Evolutionary conservation across 2,329 filamentous ascomycete genomes (phyloP), one percentile per base, ranked within the genome.

Genomic region (Penicillium rolfsii): DNA sequence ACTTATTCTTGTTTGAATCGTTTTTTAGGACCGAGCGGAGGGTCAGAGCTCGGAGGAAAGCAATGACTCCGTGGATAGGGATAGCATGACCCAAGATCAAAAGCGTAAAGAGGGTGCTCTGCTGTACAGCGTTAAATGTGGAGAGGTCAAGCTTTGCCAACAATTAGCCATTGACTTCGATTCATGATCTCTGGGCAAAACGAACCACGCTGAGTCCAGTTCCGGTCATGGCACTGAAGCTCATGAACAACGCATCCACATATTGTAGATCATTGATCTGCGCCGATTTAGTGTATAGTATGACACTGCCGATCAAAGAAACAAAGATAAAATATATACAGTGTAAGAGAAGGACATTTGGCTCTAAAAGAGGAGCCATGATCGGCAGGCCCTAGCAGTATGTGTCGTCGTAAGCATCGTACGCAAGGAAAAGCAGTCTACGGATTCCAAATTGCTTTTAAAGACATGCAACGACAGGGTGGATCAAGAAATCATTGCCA

Each of bases 51-150:
- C 59, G 58, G 22, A 48, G 28, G 2, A 61, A 58, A 16, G 54
- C 54, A n/a, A 58, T 41, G 46, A 59, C 26, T 14, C 52, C 52
- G 8, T 58, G 87, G 1, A 91, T 85, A 70, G 87, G 86, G 22
- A 91, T 85, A 11, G 85, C 81, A 58, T 86, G 87, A 1, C 89
- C 89, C 5, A 89, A 71, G 46, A 90, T 78, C 61, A 91, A 88
- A 41, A 90, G 78, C 4, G 87, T 62, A 68, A 87, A 89, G 8
- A 91, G 79, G 40, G 89, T 76, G 35, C 84, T 75, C 72, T 91
- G 89, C 73, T 91, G 89, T 69, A 87, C 87, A 0, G 84, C 86
- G 38, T 86, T 90, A 69, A 91, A 71, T 24, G 80, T 77, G 53
- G 84, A 87, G 24, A 90, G 77, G 52, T 75, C 71, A 14, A 77